A percentile compares a stretch with the other conserved stretches of the same genome.
Evolutionary conservation across 192 early-diverging fungal genomes (phyloP).

Genomic region (Phlyctochytrium planicorne): DNA sequence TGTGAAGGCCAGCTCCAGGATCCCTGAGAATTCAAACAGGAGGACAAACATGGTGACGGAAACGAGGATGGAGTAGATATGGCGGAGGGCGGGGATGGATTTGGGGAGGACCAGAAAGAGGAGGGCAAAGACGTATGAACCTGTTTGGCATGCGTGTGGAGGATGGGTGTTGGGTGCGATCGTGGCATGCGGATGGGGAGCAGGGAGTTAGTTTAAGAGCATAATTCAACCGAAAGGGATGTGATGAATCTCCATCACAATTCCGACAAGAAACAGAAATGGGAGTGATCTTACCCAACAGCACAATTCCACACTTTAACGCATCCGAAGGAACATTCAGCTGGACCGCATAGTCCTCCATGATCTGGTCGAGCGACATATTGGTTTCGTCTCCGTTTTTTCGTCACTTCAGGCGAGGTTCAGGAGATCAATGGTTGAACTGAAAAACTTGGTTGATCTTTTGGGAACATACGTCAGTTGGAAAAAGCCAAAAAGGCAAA

Average conservation of each 20-base stretch:
- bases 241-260: too few species aligned
- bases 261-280: too few species aligned
- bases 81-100: slow-evolving; percentile 18
- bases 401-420: too few species aligned
- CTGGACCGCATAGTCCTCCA: background rate
- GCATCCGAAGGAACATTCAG: background rate
- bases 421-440: too few species aligned
- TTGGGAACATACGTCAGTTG: too few species aligned
- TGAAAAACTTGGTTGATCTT: too few species aligned
- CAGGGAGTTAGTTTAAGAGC: background rate
- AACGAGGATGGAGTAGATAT: slow-evolving; percentile 44
- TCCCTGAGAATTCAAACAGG: slow-evolving; percentile 36
- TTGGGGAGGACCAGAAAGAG: slow-evolving; percentile 1
- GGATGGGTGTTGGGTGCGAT: too few species aligned
- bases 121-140: background rate
- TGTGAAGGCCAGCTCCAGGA: slow-evolving; percentile 31
- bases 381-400: too few species aligned
- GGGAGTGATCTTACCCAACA: background rate
- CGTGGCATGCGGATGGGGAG: background rate
- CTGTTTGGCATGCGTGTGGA: too few species aligned
- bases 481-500: too few species aligned
- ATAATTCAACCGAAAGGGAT: too few species aligned
- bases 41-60: slow-evolving; percentile 29
- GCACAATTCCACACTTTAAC: background rate
- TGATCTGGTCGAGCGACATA: background rate